Evolutionary conservation across 768 basidiomycete genomes (phyloP).

Genomic region (Leccinellum luteum): DNA sequence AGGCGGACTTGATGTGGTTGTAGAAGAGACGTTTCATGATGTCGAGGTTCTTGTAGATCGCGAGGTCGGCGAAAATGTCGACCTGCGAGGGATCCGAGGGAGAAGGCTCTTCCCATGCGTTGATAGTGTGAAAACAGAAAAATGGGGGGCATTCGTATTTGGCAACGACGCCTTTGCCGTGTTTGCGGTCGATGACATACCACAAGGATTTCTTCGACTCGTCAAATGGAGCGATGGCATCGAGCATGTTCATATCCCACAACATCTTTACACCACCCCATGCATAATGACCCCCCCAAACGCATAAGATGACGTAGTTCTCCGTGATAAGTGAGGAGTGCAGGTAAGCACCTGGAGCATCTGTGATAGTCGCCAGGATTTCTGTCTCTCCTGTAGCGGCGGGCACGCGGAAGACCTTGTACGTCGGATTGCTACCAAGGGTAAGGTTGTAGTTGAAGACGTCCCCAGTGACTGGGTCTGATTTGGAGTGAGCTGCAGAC

Average conservation of each 20-base stretch:
- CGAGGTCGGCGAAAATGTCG: slow-evolving; percentile 37
- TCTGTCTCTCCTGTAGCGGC: slow-evolving; percentile 31
- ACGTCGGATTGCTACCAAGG: slow-evolving; percentile 27
- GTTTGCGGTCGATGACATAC: slow-evolving; percentile 38
- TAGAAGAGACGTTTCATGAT: slow-evolving; percentile 33
- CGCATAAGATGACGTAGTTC: slow-evolving; percentile 35
- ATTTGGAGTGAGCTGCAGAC: slow-evolving; percentile 38
- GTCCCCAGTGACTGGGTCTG: slow-evolving; percentile 35
- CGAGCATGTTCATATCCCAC: slow-evolving; percentile 33
- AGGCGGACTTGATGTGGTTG: slow-evolving; percentile 27
- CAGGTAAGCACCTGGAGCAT: slow-evolving; percentile 39
- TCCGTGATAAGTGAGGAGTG: slow-evolving; percentile 39
- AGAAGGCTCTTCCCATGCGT: slow-evolving; percentile 36
- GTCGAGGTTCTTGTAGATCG: slow-evolving; percentile 33
- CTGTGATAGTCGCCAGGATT: slow-evolving; percentile 35
- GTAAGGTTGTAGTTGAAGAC: slow-evolving; percentile 36
- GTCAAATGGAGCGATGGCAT: slow-evolving; percentile 33
- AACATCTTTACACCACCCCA: slow-evolving; percentile 30
- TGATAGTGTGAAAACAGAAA: slow-evolving; percentile 40
- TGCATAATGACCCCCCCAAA: slow-evolving; percentile 32
- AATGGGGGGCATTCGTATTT: slow-evolving; percentile 37
- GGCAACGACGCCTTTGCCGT: slow-evolving; percentile 35
- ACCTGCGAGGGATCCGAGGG: slow-evolving; percentile 23
- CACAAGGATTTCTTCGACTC: slow-evolving; percentile 30
- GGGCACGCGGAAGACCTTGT: slow-evolving; percentile 37